Base-by-base conservation (phyloP, 2,329 filamentous ascomycete species). In the Leptographium radiaticola region DNA sequence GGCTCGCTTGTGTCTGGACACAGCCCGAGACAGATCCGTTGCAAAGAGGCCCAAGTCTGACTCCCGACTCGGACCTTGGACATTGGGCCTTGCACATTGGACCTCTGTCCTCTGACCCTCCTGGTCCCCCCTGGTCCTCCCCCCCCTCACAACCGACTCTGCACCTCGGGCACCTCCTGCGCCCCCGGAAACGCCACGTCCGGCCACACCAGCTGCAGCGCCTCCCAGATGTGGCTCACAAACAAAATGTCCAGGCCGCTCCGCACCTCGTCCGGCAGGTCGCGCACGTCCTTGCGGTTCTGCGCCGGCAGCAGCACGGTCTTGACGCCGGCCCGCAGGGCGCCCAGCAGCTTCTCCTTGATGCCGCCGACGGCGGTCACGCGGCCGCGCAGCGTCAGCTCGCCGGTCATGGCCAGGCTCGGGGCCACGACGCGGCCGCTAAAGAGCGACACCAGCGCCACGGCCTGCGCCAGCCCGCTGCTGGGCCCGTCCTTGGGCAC, bases 281-380 rank as follows among this genome's bases (percentile, higher is more conserved):
- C 91, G 68, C 86, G 87, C 55, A 87, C 85, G 66, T 98, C 93
- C 71, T 97, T 97, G 59, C 84, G 79, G 67, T 98, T 98, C 61
- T 87, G 85, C 36, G 84, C 79, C 4, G 93, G 93, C 9, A 98
- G 73, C 56, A 98, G 68, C 9, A 98, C 91, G 36, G 88, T 91
- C 76, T 95, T 95, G 57, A 98, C 91, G 33, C 93, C 93, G 2
- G 93, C 93, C 53, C 91, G 80, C 65, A 94, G 75, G 10, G 93
- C 93, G 25, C 93, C 93, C 65, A 98, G 97, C 52, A 97, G 76
- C 70, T 98, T 98, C 79, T 98, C 91, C 71, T 97, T 96, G 72
- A 98, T 97, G 18, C 93, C 93, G 52, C 93, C 93, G 39, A 98
- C 93, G 31, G 91, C 89, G 70, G 93, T 88, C 54, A 98, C 86